Percentiles rank a stretch among this genome's conserved stretches.
These are phyloP conservation scores for Ophiostoma triangulosporum DNA, from an alignment of 2,329 filamentous ascomycete species.

Conservation along the genomic window DNA sequence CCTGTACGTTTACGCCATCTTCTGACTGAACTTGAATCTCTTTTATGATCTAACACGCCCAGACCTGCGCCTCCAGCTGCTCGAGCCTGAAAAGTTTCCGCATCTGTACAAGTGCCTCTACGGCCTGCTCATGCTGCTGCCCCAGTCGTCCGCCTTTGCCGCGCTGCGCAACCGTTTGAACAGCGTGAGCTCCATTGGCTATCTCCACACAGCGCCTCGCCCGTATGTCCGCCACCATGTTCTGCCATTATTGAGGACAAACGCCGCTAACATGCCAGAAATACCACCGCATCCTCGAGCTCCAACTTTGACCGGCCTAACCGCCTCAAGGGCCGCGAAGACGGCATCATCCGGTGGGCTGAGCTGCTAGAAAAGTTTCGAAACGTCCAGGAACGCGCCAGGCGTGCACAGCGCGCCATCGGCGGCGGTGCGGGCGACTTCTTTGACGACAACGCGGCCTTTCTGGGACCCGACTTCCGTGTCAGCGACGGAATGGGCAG, in stretches of 20 bases:
- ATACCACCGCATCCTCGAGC: constrained; percentile 32
- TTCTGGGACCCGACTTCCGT: constrained; percentile 24
- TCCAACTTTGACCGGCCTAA: constrained; percentile 60
- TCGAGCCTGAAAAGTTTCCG: constrained; percentile 90
- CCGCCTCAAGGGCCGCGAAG: constrained; percentile 68
- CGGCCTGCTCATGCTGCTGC: constrained; percentile 92
- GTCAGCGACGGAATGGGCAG: constrained; percentile 28
- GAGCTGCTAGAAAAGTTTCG: constrained; percentile 94
- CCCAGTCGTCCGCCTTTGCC: constrained; percentile 92
- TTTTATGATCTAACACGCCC: not conserved
- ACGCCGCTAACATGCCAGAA: constrained; percentile 18
- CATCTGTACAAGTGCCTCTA: constrained; percentile 97
- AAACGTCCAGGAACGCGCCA: constrained; percentile 73
- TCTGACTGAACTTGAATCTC: too few species aligned
- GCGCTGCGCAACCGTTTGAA: constrained; percentile 93
- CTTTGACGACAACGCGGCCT: constrained; percentile 31
- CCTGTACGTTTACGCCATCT: constrained; percentile 47
- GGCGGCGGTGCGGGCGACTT: constrained; percentile 28
- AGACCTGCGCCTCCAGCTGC: constrained; percentile 87
- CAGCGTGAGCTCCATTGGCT: constrained; percentile 92
- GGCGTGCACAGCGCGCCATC: constrained; percentile 51
- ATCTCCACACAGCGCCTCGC: constrained; percentile 70
- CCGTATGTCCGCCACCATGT: constrained; percentile 44
- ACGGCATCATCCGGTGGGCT: constrained; percentile 75
- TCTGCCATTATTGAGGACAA: not conserved